Evolutionary conservation across 2,329 filamentous ascomycete genomes (phyloP), one percentile per base, ranked within the genome.

Genomic region (Ophiocordyceps camponoti-leonardi): DNA sequence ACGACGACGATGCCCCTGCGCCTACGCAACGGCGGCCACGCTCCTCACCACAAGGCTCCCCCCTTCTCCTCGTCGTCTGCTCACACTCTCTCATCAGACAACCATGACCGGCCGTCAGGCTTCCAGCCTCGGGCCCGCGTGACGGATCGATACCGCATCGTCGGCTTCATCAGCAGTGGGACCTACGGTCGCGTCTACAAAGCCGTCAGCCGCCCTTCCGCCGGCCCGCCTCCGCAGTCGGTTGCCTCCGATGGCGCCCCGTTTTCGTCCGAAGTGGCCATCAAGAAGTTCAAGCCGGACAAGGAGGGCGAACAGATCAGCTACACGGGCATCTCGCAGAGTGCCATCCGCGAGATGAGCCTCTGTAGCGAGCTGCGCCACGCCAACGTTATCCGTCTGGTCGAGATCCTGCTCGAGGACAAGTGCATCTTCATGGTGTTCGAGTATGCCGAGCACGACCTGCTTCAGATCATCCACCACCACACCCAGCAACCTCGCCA

Each of bases 371-470:
- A 98, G 60, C 73, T 98, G 23, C 79, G 75, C 48, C 87, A 98
- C 61, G 70, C 77, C 47, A 96, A 96, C 59, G 81, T 98, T 31
- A 90, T 98, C 52, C 79, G 83, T 48, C 77, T 95, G 1, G 79
- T 90, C 49, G 92, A 98, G 64, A 96, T 94, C 56, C 94, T 98
- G 56, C 72, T 98, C 3, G 90, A 98, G 65, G 88, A 94, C 63
- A 96, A 96, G 67, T 95, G 88, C 67, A 96, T 98, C 61, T 98
- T 88, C 65, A 98, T 98, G 83, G 88, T 98, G 2, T 96, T 98
- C 55, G 92, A 96, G 62, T 98, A 94, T 61, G 92, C 92, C 53
- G 92, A 98, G 64, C 92, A 98, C 62, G 92, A 98, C 62, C 68
- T 98, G 35, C 71, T 98, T 5, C 92, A 98, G 62, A 96, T 98